Evolutionary conservation across 164 flowering plant genomes (phyloP).

Genomic region (Nymphaea thermarum): DNA sequence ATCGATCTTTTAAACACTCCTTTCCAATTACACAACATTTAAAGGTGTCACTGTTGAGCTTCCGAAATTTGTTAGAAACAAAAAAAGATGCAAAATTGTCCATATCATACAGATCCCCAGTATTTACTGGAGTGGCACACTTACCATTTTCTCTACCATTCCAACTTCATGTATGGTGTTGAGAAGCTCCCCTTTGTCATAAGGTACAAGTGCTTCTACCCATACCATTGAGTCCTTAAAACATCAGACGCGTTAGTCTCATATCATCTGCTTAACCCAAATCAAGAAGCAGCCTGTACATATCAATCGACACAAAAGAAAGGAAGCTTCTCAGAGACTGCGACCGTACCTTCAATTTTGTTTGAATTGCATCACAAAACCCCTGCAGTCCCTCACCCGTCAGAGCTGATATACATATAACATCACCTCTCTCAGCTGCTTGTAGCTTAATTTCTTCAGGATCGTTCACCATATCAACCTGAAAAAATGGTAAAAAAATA

Average conservation of each 20-base stretch:
- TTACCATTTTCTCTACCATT: slow-evolving; percentile 74
- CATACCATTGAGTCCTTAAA: slow-evolving; percentile 81
- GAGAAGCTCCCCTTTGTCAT: slow-evolving; percentile 83
- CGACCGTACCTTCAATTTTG: slow-evolving; percentile 42
- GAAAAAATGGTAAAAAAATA: slow-evolving; percentile 7
- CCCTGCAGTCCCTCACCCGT: slow-evolving; percentile 63
- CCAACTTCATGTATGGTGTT: slow-evolving; percentile 82
- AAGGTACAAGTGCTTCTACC: slow-evolving; percentile 87
- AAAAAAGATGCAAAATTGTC: background rate
- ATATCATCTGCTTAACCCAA: no score
- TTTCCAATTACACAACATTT: no score
- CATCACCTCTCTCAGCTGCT: slow-evolving; percentile 52
- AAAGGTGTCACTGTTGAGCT: background rate
- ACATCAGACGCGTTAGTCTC: background rate
- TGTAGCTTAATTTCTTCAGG: slow-evolving; percentile 47
- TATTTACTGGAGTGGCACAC: slow-evolving; percentile 11
- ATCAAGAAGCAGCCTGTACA: no score
- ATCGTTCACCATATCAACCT: slow-evolving; percentile 71
- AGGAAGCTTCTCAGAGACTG: no score
- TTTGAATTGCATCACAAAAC: slow-evolving; percentile 68
- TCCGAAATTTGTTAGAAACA: background rate
- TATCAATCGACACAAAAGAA: no score
- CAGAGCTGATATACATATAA: slow-evolving; percentile 71
- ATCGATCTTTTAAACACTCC: no score
- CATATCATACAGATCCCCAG: background rate